Percentiles rank a stretch among this genome's conserved stretches.
Conservation (phyloP, 2,329 filamentous ascomycete genomes). For the Zymoseptoria brevis region DNA sequence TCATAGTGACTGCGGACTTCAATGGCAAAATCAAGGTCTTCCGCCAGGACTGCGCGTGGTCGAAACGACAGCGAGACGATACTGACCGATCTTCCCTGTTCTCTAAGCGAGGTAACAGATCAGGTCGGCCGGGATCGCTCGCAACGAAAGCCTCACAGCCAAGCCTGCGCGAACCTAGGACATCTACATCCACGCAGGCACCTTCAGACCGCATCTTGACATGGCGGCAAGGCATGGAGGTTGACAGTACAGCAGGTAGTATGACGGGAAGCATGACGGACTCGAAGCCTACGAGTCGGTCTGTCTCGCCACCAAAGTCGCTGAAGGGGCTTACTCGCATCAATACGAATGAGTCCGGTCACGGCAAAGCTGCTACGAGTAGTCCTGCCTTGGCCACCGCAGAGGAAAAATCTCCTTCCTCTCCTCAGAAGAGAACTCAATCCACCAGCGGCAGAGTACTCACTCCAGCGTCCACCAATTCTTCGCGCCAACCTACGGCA, state of each 20-base stretch:
- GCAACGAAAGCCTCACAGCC: conserved; percentile 33
- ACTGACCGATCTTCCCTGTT: conserved; percentile 75
- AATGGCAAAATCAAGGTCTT: conserved; percentile 88
- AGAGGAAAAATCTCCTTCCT: conserved; percentile 12
- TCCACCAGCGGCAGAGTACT: background rate
- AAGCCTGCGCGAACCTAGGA: conserved; percentile 25
- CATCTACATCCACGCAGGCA: conserved; percentile 29
- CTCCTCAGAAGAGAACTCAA: conserved; percentile 5
- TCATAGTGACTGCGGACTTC: conserved; percentile 85
- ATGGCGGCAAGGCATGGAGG: conserved; percentile 62
- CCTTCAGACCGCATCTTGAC: conserved; percentile 73
- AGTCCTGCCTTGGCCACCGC: conserved; percentile 13
- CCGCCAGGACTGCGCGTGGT: conserved; percentile 82
- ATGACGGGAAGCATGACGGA: conserved; percentile 29
- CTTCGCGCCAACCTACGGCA: conserved; percentile 11
- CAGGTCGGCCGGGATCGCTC: conserved; percentile 41
- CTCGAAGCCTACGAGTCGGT: conserved; percentile 30
- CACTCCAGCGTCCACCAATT: conserved; percentile 5
- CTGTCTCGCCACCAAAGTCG: conserved; percentile 43
- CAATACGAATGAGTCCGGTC: conserved; percentile 5
- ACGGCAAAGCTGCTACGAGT: conserved; percentile 6
- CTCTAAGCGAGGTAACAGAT: conserved; percentile 53
- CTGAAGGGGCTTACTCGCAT: conserved; percentile 6
- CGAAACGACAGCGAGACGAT: conserved; percentile 62
- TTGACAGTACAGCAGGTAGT: conserved; percentile 46